Conservation (phyloP, 148 eudicot genomes). For the Spergularia marina region DNA sequence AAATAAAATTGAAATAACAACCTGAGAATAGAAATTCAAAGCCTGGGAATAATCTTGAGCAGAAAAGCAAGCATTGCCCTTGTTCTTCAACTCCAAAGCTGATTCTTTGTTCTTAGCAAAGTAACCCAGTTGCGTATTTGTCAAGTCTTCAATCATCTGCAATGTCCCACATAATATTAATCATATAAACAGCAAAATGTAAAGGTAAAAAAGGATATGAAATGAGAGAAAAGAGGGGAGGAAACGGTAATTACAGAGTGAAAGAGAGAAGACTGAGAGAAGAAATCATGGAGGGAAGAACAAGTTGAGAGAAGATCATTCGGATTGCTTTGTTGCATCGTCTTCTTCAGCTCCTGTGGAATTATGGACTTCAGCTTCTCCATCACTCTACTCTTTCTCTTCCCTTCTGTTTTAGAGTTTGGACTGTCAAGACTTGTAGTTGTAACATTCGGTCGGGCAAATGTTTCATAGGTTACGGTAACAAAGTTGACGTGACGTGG, state of each 20-base stretch:
- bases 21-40: constrained; percentile 63
- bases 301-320: constrained; percentile 49
- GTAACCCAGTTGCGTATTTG: constrained; percentile 46
- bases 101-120: constrained; percentile 59
- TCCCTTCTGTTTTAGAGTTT: neutral
- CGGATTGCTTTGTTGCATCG: constrained; percentile 40
- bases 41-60: constrained; percentile 54
- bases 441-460: too few relatives aligned
- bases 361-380: constrained; percentile 55
- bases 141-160: constrained; percentile 69
- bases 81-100: constrained; percentile 62
- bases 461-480: too few relatives aligned
- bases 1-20: neutral
- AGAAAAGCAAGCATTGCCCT: constrained; percentile 69
- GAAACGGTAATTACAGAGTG: constrained; percentile 40
- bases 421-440: too few relatives aligned
- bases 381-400: constrained; percentile 30
- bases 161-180: neutral
- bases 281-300: constrained; percentile 64
- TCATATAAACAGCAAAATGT: neutral
- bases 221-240: neutral
- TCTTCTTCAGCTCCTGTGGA: constrained; percentile 42
- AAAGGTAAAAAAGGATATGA: neutral
- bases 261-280: constrained; percentile 54
- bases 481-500: too few relatives aligned